phyloP scores from a whole-genome alignment of 192 early-diverging fungal genomes.

The Coemansia javaensis region DNA sequence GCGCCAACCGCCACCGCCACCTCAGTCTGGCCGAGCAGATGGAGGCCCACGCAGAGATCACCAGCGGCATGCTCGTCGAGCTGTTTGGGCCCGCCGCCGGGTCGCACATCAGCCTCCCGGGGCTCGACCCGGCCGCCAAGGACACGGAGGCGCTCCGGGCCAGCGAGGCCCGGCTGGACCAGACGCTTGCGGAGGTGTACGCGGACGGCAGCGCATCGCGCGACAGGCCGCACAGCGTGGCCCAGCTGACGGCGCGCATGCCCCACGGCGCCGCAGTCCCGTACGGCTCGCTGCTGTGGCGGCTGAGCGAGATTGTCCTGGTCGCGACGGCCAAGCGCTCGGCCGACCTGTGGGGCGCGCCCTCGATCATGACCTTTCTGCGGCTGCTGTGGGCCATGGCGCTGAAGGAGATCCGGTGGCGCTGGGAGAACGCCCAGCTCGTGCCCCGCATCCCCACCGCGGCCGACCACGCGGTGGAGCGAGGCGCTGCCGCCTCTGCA shows the following conservation, averaged over 20 bases:
- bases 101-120: slow-evolving; percentile 19
- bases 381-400: slow-evolving; percentile 66
- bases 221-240: slow-evolving; percentile 9
- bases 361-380: slow-evolving; percentile 60
- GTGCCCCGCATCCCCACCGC: slow-evolving; percentile 52
- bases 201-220: background rate
- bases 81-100: slow-evolving; percentile 26
- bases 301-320: slow-evolving; percentile 37
- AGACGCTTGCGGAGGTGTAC: slow-evolving; percentile 23
- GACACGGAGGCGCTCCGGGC: slow-evolving; percentile 4
- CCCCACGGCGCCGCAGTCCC: slow-evolving; percentile 42
- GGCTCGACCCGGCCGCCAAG: slow-evolving; percentile 2
- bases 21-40: slow-evolving; percentile 36
- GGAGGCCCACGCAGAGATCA: slow-evolving; percentile 37
- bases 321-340: slow-evolving; percentile 37
- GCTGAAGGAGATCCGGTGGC: slow-evolving; percentile 55
- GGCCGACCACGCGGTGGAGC: slow-evolving; percentile 12
- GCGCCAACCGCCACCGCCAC: slow-evolving; percentile 24
- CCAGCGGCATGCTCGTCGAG: slow-evolving; percentile 43
- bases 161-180: slow-evolving; percentile 7
- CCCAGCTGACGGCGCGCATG: slow-evolving; percentile 34
- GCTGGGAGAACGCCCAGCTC: slow-evolving; percentile 57
- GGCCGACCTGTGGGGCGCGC: slow-evolving; percentile 46
- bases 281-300: slow-evolving; percentile 42
- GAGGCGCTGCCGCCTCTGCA: background rate